Base-by-base conservation (phyloP, 1,284 basidiomycete genomes). In the Jaminaea rosea region DNA sequence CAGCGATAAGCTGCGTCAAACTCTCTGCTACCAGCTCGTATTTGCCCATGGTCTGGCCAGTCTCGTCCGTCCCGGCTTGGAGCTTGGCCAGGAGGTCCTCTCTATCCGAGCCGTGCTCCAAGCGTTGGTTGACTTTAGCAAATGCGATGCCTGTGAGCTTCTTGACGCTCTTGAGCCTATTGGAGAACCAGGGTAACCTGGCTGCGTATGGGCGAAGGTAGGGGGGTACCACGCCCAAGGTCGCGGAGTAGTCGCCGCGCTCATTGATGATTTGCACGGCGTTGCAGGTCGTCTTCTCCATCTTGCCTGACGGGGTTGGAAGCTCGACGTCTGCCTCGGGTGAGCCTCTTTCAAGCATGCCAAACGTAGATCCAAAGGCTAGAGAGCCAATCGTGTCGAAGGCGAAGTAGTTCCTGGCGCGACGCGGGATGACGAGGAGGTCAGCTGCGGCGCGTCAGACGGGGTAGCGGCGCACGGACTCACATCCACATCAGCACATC, bases 231-330 rank as follows among this genome's bases (percentile, higher is more conserved):
- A 83, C 82, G 32, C 89, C 90, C 78, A 91, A 83, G 0, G 87
- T 83, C 44, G 87, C 86, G 2, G 85, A 85, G 74, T 80, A 91
- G 71, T 91, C 88, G 50, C 90, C 90, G 21, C 90, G 85, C 54
- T 85, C 85, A 74, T 93, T 92, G 50, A 94, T 80, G 59, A 92
- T 88, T 68, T 85, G 77, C 42, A 92, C 83, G 10, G 88, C 90
- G 2, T 87, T 85, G 49, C 89, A 83, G 66, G 84, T 78, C 28
- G 80, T 58, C 23, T 55, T 52, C 49, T 49, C 32, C 36, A 61
- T 61, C 37, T 70, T 42, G 81, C 78, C 52, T 82, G 78, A 32
- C 69, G 74, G 17, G 75, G 69, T 32, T 59, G 67, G 82, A 26
- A 79, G 75, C 44, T 79, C 67, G 19, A 77, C 76, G 3, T 76